phyloP scores from a whole-genome alignment of 1,284 basidiomycete genomes.

The Hortiboletus rubellus region DNA sequence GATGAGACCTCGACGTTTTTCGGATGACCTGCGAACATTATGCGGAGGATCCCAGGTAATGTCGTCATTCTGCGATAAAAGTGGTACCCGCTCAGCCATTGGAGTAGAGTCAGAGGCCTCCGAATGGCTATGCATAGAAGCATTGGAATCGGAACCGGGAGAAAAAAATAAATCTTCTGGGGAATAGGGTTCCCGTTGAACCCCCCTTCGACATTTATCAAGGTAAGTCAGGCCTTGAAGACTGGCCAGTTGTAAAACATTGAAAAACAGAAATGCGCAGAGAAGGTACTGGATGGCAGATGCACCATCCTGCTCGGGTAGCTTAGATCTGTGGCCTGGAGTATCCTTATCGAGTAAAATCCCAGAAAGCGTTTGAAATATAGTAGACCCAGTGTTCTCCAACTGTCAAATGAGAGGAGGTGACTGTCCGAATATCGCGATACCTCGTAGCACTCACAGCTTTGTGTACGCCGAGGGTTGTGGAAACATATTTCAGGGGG shows the following conservation, averaged over 20 bases:
- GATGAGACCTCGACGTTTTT: slow-evolving; percentile 51
- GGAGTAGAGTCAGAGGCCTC: background rate
- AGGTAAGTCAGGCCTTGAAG: slow-evolving; percentile 51
- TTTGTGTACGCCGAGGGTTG: slow-evolving; percentile 78
- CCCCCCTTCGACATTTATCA: slow-evolving; percentile 38
- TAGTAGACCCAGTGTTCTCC: slow-evolving; percentile 70
- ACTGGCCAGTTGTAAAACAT: slow-evolving; percentile 57
- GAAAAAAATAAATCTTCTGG: slow-evolving; percentile 13
- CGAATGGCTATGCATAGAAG: background rate
- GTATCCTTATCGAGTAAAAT: slow-evolving; percentile 46
- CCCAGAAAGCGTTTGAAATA: slow-evolving; percentile 70
- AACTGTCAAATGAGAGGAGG: slow-evolving; percentile 43
- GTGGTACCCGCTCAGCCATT: slow-evolving; percentile 13
- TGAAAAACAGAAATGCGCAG: slow-evolving; percentile 58
- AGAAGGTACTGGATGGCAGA: slow-evolving; percentile 54
- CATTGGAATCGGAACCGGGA: background rate
- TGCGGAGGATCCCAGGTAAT: slow-evolving; percentile 12
- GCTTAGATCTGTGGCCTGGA: slow-evolving; percentile 28
- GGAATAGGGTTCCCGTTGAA: slow-evolving; percentile 14
- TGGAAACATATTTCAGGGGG: slow-evolving; percentile 69
- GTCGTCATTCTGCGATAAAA: slow-evolving; percentile 8
- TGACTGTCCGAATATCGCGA: background rate
- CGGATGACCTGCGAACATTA: slow-evolving; percentile 34
- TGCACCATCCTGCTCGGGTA: slow-evolving; percentile 19
- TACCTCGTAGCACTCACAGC: slow-evolving; percentile 48